Percentiles rank a stretch among this genome's conserved stretches.
Evolutionary conservation across 441 rosid genomes (phyloP).

Genomic region (Mallotus japonicus): DNA sequence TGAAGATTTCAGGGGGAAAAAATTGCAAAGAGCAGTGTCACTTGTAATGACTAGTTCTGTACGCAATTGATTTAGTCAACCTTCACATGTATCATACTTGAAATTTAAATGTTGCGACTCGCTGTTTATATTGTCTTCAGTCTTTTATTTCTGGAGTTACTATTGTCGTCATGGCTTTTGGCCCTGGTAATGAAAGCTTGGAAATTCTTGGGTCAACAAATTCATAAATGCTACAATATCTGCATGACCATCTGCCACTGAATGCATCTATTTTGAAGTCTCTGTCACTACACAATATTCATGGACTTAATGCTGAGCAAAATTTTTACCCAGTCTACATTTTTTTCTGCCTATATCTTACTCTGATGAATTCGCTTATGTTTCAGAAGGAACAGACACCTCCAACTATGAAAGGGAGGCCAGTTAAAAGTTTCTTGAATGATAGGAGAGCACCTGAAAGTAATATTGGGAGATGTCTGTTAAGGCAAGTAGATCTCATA

Average conservation of each 20-base stretch:
- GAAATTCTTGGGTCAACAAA: not conserved
- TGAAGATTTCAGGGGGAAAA: conserved; percentile 30
- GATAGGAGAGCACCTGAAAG: too few relatives aligned
- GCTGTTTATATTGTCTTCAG: not conserved
- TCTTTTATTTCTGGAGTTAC: not conserved
- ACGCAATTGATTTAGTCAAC: conserved; percentile 14
- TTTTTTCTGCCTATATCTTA: too few relatives aligned
- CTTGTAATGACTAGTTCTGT: conserved; percentile 7
- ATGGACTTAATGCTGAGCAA: too few relatives aligned
- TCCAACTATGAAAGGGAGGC: too few relatives aligned
- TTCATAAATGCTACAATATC: not conserved
- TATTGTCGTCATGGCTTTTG: not conserved
- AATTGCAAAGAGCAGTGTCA: conserved; percentile 72
- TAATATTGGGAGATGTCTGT: too few relatives aligned
- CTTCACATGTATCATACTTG: conserved; percentile 1
- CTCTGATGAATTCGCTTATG: too few relatives aligned
- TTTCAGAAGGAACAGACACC: too few relatives aligned
- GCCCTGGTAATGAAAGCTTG: conserved; percentile 3
- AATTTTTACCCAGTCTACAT: too few relatives aligned
- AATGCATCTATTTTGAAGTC: not conserved
- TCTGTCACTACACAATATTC: too few relatives aligned
- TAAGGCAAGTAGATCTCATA: too few relatives aligned
- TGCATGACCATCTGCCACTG: not conserved
- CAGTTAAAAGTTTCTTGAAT: too few relatives aligned
- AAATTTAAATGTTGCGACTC: conserved; percentile 6